These are phyloP conservation scores for Amphicarpaea edgeworthii DNA, from an alignment of 306 rosid genomes.

Conservation along the genomic window DNA sequence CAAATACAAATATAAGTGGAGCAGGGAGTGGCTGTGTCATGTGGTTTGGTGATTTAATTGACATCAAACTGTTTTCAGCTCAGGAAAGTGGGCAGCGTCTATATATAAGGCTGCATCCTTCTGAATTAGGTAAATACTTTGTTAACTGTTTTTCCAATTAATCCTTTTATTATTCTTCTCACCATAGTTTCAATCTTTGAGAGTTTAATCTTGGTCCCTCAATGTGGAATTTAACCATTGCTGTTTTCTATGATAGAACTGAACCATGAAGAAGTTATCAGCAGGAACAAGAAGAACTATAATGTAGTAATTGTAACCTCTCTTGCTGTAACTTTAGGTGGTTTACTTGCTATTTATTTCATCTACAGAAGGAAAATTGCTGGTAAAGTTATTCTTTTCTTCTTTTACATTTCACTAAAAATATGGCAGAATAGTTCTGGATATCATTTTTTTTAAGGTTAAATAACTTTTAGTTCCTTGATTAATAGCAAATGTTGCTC, in stretches of 20 bases:
- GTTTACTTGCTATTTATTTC: not conserved
- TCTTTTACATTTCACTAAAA: not conserved
- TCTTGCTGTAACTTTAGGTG: not conserved
- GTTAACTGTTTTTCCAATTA: not conserved
- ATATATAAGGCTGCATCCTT: not conserved
- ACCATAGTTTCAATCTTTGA: not conserved
- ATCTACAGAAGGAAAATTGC: not conserved
- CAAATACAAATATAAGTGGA: slow-evolving; percentile 28
- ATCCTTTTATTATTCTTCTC: not conserved
- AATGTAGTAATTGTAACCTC: not conserved
- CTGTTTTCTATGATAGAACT: not conserved
- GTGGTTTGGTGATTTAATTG: slow-evolving; percentile 33
- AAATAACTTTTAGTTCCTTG: too few species aligned
- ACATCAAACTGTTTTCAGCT: not conserved
- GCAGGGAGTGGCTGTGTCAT: slow-evolving; percentile 20
- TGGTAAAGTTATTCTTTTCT: slow-evolving; percentile 2
- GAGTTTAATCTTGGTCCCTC: not conserved
- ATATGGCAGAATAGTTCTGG: not conserved
- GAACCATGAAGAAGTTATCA: not conserved
- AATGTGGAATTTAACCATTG: not conserved
- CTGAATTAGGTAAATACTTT: slow-evolving; percentile 15
- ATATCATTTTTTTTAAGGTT: not conserved
- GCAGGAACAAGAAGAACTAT: not conserved
- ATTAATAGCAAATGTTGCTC: too few species aligned
- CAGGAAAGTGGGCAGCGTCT: not conserved